phyloP scores from a whole-genome alignment of 2,329 filamentous ascomycete genomes.

The Arthrinium phaeospermum region DNA sequence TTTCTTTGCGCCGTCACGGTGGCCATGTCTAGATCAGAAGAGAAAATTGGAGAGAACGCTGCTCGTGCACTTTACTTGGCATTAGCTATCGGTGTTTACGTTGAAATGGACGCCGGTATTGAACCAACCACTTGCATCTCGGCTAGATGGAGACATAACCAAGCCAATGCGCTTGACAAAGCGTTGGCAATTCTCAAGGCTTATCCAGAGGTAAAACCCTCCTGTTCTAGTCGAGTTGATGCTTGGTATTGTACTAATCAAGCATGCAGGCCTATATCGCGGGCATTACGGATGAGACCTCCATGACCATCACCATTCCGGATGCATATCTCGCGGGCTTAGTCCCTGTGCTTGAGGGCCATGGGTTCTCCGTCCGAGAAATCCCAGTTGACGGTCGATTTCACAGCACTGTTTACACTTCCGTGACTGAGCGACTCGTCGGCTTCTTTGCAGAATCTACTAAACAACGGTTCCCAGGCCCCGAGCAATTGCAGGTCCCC shows the following conservation, averaged over 20 bases:
- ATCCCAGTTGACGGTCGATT: slow-evolving; percentile 27
- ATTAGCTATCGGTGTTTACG: slow-evolving; percentile 25
- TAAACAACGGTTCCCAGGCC: not conserved
- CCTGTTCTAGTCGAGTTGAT: no score
- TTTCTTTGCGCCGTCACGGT: slow-evolving; percentile 28
- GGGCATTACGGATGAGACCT: slow-evolving; percentile 18
- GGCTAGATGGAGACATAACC: slow-evolving; percentile 23
- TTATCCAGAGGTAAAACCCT: slow-evolving; percentile 8
- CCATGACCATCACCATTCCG: slow-evolving; percentile 24
- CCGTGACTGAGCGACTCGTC: slow-evolving; percentile 14
- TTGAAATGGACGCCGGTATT: slow-evolving; percentile 23
- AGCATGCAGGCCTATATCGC: slow-evolving; percentile 20
- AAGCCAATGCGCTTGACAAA: not conserved
- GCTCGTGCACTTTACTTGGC: slow-evolving; percentile 27
- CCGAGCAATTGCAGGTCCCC: not conserved
- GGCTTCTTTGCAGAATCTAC: not conserved
- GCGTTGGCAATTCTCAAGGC: not conserved
- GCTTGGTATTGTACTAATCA: not conserved
- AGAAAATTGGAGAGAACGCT: slow-evolving; percentile 24
- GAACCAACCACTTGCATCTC: slow-evolving; percentile 20
- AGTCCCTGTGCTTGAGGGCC: not conserved
- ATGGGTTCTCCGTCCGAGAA: slow-evolving; percentile 19
- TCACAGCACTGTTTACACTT: slow-evolving; percentile 20
- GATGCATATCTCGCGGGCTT: slow-evolving; percentile 19
- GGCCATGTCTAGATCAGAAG: slow-evolving; percentile 21